phyloP scores from a whole-genome alignment of 2,329 filamentous ascomycete genomes.

The Neofusicoccum ribis region DNA sequence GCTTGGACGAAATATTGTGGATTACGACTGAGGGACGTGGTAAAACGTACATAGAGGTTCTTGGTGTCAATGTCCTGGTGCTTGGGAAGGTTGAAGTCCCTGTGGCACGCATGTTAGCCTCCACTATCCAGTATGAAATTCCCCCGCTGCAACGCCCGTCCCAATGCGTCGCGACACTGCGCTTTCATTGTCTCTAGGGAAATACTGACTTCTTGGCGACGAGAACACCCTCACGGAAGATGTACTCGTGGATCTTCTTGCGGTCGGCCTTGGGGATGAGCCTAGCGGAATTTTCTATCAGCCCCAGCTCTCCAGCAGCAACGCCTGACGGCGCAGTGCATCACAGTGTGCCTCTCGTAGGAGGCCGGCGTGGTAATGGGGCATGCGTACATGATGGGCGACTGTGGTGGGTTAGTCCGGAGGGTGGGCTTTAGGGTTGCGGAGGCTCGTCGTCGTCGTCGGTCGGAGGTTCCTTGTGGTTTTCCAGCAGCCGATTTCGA shows the following conservation, averaged over 20 bases:
- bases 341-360: neutral
- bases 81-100: constrained; percentile 96
- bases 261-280: constrained; percentile 99
- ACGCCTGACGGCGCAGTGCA: constrained; percentile 43
- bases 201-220: constrained; percentile 21
- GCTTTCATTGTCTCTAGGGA: neutral
- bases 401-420: constrained; percentile 17
- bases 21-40: neutral
- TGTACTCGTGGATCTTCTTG: constrained; percentile 99
- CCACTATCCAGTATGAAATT: too few relatives aligned
- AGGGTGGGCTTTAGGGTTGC: constrained; percentile 11
- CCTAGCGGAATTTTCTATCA: constrained; percentile 36
- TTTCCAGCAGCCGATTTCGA: constrained; percentile 11
- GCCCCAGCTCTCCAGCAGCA: neutral
- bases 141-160: too few relatives aligned
- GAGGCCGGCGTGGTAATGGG: neutral
- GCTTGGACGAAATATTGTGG: neutral
- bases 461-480: constrained; percentile 9
- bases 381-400: constrained; percentile 19
- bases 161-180: too few relatives aligned
- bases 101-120: constrained; percentile 70
- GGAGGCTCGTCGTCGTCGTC: constrained; percentile 21
- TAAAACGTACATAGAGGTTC: constrained; percentile 78
- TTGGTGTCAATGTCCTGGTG: constrained; percentile 98
- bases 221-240: constrained; percentile 61